These are phyloP conservation scores for Lasiosphaeria miniovina DNA, from an alignment of 495 filamentous ascomycete genomes.

Conservation along the genomic window DNA sequence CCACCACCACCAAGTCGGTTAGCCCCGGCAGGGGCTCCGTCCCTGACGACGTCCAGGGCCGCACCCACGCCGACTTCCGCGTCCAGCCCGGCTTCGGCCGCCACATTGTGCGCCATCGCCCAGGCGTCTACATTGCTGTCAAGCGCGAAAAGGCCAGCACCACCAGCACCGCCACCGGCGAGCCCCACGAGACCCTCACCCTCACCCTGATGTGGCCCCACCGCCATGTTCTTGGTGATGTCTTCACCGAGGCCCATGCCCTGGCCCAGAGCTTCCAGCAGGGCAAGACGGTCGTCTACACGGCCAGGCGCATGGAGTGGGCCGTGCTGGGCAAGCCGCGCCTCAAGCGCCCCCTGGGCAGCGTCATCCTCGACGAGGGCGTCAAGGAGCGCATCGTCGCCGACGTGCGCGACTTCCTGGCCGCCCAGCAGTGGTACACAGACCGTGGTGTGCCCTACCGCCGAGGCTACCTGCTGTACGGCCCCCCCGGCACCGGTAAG, in stretches of 20 bases:
- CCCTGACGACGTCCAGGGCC: slow-evolving; percentile 56
- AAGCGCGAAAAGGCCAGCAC: slow-evolving; percentile 76
- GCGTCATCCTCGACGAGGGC: slow-evolving; percentile 82
- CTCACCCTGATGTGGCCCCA: slow-evolving; percentile 87
- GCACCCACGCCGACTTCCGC: slow-evolving; percentile 73
- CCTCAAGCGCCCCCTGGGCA: slow-evolving; percentile 80
- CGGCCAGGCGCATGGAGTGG: slow-evolving; percentile 77
- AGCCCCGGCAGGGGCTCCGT: slow-evolving; percentile 60
- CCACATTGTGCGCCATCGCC: slow-evolving; percentile 81
- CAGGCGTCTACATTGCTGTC: slow-evolving; percentile 76
- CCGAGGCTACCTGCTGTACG: slow-evolving; percentile 88
- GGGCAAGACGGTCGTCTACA: slow-evolving; percentile 94
- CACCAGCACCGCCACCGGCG: slow-evolving; percentile 69
- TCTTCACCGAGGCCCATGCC: slow-evolving; percentile 80
- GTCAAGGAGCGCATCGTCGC: slow-evolving; percentile 81
- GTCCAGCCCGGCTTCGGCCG: slow-evolving; percentile 87
- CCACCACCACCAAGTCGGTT: slow-evolving; percentile 53
- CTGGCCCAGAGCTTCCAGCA: slow-evolving; percentile 73
- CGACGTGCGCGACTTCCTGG: slow-evolving; percentile 82
- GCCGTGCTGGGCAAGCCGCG: slow-evolving; percentile 80
- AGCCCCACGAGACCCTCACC: slow-evolving; percentile 91
- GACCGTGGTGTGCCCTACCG: slow-evolving; percentile 95
- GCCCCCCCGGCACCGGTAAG: slow-evolving; percentile 92
- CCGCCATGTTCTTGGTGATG: slow-evolving; percentile 77
- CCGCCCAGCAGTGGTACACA: slow-evolving; percentile 79